Conservation (phyloP, 495 filamentous ascomycete genomes). For the Echria macrotheca region DNA sequence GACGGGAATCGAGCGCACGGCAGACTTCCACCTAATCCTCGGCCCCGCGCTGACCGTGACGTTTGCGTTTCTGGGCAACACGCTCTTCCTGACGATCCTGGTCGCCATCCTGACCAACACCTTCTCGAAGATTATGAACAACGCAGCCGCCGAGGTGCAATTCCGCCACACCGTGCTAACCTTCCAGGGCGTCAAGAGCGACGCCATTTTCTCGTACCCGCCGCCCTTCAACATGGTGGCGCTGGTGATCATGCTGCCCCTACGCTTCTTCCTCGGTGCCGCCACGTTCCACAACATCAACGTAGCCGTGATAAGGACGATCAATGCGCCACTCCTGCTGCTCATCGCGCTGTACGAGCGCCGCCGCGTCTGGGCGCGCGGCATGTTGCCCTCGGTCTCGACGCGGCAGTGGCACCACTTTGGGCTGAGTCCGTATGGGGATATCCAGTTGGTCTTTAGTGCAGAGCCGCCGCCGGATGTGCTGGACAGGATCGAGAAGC, state of each 20-base stretch:
- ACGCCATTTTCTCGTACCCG: constrained; percentile 57
- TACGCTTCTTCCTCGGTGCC: constrained; percentile 50
- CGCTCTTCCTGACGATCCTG: constrained; percentile 62
- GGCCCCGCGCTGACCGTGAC: constrained; percentile 57
- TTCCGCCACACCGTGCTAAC: constrained; percentile 60
- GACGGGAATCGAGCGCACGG: constrained; percentile 54
- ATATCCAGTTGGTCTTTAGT: constrained; percentile 56
- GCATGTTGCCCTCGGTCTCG: constrained; percentile 8
- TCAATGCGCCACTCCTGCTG: constrained; percentile 54
- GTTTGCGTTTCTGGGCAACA: constrained; percentile 62
- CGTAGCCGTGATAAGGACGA: constrained; percentile 46
- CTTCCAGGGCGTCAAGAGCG: constrained; percentile 60
- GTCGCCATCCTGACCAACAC: constrained; percentile 62
- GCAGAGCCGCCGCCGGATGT: constrained; percentile 51
- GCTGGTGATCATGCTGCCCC: constrained; percentile 49
- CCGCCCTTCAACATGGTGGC: constrained; percentile 62
- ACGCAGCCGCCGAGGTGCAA: constrained; percentile 56
- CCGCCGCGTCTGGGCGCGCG: constrained; percentile 30
- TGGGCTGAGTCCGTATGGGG: constrained; percentile 51
- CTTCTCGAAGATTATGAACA: constrained; percentile 56
- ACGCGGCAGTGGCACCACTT: constrained; percentile 45
- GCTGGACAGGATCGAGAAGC: constrained; percentile 31
- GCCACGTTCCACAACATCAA: constrained; percentile 60
- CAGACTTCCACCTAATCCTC: constrained; percentile 52
- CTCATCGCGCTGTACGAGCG: constrained; percentile 51